A percentile compares a stretch with the other conserved stretches of the same genome.
phyloP scores from a whole-genome alignment of 208 protist species.

The Leishmania lainsoni region DNA sequence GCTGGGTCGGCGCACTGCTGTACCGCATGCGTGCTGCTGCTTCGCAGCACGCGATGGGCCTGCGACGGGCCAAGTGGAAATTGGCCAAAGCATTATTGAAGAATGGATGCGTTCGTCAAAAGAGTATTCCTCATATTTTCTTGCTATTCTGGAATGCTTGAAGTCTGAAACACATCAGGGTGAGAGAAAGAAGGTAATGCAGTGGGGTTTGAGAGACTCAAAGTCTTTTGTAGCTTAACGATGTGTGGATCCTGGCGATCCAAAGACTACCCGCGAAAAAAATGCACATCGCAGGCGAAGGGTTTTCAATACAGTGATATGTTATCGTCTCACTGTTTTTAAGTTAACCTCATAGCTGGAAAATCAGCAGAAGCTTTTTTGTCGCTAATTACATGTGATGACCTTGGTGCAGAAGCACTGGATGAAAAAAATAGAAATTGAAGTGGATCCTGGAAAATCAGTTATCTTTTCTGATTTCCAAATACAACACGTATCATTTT shows the following conservation, averaged over 20 bases:
- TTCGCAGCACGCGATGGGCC: no score
- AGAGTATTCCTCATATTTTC: background rate
- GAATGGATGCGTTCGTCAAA: background rate
- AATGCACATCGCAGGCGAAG: background rate
- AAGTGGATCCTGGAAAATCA: background rate
- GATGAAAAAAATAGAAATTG: background rate
- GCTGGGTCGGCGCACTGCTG: no score
- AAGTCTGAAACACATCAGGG: background rate
- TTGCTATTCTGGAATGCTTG: background rate
- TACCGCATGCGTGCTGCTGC: no score
- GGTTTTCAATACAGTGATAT: background rate
- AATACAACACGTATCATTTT: background rate
- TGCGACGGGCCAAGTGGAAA: no score
- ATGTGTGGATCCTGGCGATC: background rate
- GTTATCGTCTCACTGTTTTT: background rate
- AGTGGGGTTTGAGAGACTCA: background rate
- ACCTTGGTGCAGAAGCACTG: background rate
- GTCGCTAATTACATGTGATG: background rate
- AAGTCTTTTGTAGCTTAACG: background rate
- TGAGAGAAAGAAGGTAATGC: background rate
- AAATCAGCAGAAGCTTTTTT: background rate
- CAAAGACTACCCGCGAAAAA: background rate
- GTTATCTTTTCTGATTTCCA: background rate
- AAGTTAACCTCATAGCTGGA: background rate
- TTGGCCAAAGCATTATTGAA: no score